These are phyloP conservation scores for Debaryomyces fabryi DNA, from an alignment of 1,139 yeast species.

Conservation along the genomic window DNA sequence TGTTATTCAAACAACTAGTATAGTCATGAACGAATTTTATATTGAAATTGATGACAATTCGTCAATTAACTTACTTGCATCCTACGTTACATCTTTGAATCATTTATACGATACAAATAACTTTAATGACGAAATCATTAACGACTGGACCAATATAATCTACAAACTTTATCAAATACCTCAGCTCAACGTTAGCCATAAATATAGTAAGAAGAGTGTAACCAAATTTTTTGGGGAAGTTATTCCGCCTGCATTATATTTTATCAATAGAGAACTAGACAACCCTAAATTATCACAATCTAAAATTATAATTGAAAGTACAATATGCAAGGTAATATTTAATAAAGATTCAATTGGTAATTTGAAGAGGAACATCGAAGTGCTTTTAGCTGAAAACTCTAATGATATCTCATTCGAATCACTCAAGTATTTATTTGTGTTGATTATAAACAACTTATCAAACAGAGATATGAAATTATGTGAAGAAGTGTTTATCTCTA, in stretches of 20 bases:
- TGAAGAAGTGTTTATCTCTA: conserved; percentile 45
- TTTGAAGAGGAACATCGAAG: conserved; percentile 23
- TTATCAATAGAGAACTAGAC: conserved; percentile 9
- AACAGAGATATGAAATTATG: conserved; percentile 33
- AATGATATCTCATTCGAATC: conserved; percentile 15
- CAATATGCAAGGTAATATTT: conserved; percentile 20
- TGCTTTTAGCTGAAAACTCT: conserved; percentile 17
- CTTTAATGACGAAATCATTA: not conserved
- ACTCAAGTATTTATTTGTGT: conserved; percentile 27
- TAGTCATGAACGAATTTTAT: conserved; percentile 25
- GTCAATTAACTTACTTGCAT: conserved; percentile 22
- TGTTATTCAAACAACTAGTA: not conserved
- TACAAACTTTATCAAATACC: conserved; percentile 30
- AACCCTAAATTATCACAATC: not conserved
- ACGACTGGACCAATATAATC: conserved; percentile 27
- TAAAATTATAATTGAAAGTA: conserved; percentile 16
- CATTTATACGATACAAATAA: not conserved
- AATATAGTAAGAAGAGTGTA: conserved; percentile 35
- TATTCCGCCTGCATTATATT: conserved; percentile 17
- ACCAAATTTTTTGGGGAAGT: conserved; percentile 28
- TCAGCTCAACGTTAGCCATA: conserved; percentile 25
- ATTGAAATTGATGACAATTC: conserved; percentile 38
- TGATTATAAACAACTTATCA: conserved; percentile 28
- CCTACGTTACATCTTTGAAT: conserved; percentile 16
- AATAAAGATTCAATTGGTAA: conserved; percentile 19